Conservation (phyloP, 2,329 filamentous ascomycete species). For the Clathrospora elynae region DNA sequence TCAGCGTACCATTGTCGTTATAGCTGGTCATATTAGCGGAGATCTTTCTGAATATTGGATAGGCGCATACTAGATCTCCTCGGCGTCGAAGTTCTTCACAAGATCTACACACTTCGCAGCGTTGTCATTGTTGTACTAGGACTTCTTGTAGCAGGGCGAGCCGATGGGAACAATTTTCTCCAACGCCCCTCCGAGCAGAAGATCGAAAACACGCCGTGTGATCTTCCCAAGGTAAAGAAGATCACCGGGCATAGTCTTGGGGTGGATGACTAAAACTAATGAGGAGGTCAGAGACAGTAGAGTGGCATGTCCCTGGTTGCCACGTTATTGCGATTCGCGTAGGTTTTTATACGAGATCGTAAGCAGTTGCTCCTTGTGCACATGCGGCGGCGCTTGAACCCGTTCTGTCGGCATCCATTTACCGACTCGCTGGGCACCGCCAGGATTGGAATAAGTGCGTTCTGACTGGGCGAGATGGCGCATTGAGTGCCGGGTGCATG, state of each 20-base stretch:
- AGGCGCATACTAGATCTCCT: slow-evolving; percentile 33
- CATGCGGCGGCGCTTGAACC: slow-evolving; percentile 10
- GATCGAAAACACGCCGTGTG: slow-evolving; percentile 29
- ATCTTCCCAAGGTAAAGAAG: slow-evolving; percentile 27
- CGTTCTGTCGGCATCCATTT: slow-evolving; percentile 6
- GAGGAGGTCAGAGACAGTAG: slow-evolving; percentile 3
- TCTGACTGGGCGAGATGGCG: no score
- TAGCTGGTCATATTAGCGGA: slow-evolving; percentile 19
- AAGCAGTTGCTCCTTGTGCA: not conserved
- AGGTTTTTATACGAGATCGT: slow-evolving; percentile 10
- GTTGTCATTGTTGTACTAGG: slow-evolving; percentile 38
- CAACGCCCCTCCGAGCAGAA: slow-evolving; percentile 32
- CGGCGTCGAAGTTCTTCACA: slow-evolving; percentile 20
- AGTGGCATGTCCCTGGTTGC: slow-evolving; percentile 1
- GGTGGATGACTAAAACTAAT: not conserved
- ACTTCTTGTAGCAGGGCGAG: slow-evolving; percentile 37
- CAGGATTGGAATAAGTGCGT: slow-evolving; percentile 1
- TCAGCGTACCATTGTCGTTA: slow-evolving; percentile 31
- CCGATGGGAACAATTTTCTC: slow-evolving; percentile 35
- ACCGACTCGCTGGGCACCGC: slow-evolving; percentile 3
- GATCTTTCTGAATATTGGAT: not conserved
- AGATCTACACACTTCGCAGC: slow-evolving; percentile 30
- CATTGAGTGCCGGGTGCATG: no score
- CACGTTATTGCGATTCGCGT: slow-evolving; percentile 9
- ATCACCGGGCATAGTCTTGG: slow-evolving; percentile 39